Evolutionary conservation across 164 flowering plant genomes (phyloP).

Genomic region (Echeveria elegans): DNA sequence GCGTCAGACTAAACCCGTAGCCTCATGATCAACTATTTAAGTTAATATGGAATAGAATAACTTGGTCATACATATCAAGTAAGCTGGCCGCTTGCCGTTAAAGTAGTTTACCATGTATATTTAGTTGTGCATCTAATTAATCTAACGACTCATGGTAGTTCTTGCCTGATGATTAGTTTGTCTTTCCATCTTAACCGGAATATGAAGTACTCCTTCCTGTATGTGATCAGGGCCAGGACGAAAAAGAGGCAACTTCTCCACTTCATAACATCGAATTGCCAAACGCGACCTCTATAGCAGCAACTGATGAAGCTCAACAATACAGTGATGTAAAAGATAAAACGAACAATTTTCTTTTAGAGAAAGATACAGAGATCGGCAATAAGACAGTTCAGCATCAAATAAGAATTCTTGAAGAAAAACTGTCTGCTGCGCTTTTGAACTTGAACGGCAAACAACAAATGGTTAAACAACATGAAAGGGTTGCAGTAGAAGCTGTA

Average conservation of each 20-base stretch:
- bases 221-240: background rate
- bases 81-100: too few relatives aligned
- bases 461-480: conserved; percentile 39
- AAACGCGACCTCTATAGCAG: background rate
- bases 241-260: background rate
- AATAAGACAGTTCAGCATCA: background rate
- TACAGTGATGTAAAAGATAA: background rate
- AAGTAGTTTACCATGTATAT: too few relatives aligned
- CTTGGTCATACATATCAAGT: background rate
- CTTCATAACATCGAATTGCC: background rate
- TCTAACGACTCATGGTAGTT: too few relatives aligned
- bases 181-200: background rate
- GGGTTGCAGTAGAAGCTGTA: conserved; percentile 55
- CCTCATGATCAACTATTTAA: background rate
- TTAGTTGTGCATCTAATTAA: too few relatives aligned
- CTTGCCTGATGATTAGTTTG: too few relatives aligned
- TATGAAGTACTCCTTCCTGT: background rate
- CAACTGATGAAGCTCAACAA: background rate
- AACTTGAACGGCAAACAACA: conserved; percentile 29
- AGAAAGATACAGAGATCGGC: background rate
- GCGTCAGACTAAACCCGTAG: background rate
- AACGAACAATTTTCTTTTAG: background rate
- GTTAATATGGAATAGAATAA: background rate
- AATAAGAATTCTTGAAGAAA: conserved; percentile 13
- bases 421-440: conserved; percentile 22